These are phyloP conservation scores for Fusarium sp. DNA, from an alignment of 2,329 filamentous ascomycete genomes.

Conservation along the genomic window DNA sequence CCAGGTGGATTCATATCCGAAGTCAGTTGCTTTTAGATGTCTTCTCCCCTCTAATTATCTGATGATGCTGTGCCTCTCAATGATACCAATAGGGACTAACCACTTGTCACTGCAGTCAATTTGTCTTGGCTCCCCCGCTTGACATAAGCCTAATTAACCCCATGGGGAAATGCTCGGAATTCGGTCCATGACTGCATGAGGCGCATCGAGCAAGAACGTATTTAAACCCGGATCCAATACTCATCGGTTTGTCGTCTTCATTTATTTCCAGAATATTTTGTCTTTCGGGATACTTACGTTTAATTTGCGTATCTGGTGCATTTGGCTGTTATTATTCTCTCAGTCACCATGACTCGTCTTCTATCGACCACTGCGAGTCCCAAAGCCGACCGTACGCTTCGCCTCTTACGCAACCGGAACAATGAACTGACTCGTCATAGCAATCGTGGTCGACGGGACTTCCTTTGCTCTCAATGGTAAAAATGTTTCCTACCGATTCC, in stretches of 20 bases:
- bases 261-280: background rate
- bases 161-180: slow-evolving; percentile 43
- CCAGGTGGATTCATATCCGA: no score
- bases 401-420: fast-evolving
- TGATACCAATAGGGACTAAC: no score
- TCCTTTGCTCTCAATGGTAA: slow-evolving; percentile 71
- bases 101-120: no score
- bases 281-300: background rate
- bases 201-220: background rate
- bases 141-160: slow-evolving; percentile 18
- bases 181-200: background rate
- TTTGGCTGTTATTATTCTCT: background rate
- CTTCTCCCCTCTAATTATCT: no score
- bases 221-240: slow-evolving; percentile 1
- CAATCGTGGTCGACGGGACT: slow-evolving; percentile 67
- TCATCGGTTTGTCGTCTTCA: background rate
- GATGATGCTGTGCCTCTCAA: no score
- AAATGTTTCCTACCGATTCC: slow-evolving; percentile 74
- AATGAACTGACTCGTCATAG: slow-evolving; percentile 52
- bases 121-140: slow-evolving; percentile 11
- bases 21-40: no score
- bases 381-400: slow-evolving; percentile 22
- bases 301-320: no score
- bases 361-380: background rate
- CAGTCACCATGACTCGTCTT: slow-evolving; percentile 14